Evolutionary conservation across 805 yeast genomes (phyloP), one percentile per base, ranked within the genome.

Genomic region (Teunomyces lycoperdinae): DNA sequence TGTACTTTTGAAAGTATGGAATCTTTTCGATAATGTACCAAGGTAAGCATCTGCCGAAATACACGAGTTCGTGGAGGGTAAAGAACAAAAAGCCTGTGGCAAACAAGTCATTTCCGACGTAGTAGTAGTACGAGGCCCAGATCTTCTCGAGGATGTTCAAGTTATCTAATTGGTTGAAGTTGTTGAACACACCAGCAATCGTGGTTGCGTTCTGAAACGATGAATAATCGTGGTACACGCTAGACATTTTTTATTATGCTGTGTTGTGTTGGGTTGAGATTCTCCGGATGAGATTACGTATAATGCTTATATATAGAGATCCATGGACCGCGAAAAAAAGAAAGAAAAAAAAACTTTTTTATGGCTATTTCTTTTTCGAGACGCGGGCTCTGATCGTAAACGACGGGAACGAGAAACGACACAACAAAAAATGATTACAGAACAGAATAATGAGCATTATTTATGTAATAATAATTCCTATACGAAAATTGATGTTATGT

Each of bases 11-110:
- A 79, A 92, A 94, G 64, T 79, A 88, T 34, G 96, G 95, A 50
- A 90, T 81, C 59, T 79, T 76, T 67, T 91, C 98, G 56, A 92
- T 80, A 54, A 92, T 78, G 66, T 81, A 80, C 97, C 97, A 92
- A 16, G 98, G 98, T 54, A 92, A 61, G 62, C 91, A 86, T 64
- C 98, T 82, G 45, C 92, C 94, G 65, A 94, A 92, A 71, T 92
- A 92, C 79, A 88, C 80, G 45, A 87, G 54, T 70, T 92, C 99
- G 68, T 92, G 99, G 47, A 89, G 73, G 35, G 78, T 60, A 66
- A 92, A 89, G 62, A 90, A 84, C 66, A 92, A 70, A 41, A 90
- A 66, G 4, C 98, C 99, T 1, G 98, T 92, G 45, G 98, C 97
- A 52, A 92, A 76, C 30, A 87, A 76, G 68, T 92, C 99, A 67